Evolutionary conservation across 805 yeast genomes (phyloP), one percentile per base, ranked within the genome.

Genomic region (Candida railenensis): DNA sequence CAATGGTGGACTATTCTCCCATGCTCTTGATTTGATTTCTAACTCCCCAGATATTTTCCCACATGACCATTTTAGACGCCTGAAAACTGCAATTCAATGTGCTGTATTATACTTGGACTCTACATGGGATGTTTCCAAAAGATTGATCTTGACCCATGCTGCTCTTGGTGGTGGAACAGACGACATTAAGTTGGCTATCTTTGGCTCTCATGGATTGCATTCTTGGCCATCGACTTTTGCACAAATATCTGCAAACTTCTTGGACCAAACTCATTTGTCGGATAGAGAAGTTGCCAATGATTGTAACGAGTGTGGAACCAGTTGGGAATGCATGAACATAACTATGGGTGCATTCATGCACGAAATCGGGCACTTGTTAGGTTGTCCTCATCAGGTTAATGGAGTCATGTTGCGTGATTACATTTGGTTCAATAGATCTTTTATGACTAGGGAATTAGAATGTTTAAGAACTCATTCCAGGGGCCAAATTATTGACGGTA

Each of bases 291-390:
- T 92, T n/a, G 97, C 96, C 9, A 90, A 94, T 63, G 99, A 94
- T 63, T 74, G 85, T 53, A 79, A 81, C 55, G 86, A 91, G 59
- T 86, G 96, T 62, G 87, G 94, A 0, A 77, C 95, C 1, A 78
- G 85, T 46, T 94, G 97, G 96, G 97, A 92, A 65, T 87, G 95
- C 57, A 66, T 87, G 39, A 85, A 87, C 49, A 78, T 92, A 33
- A 88, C 97, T 1, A 61, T 88, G 55, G 98, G 99, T 39, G 97
- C 98, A 0, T 91, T 90, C 56, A 76, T 91, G 85, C 98, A 92
- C 64, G 98, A 92, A 61, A 85, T 92, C 43, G 98, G 99, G 1
- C 98, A 92, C 62, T 69, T 81, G 22, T 71, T 92, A 37, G 96
- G 97, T 0, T 87, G 92, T 52, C 97, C 98, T 0, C 98, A 92